phyloP scores from a whole-genome alignment of 1,139 yeast genomes.

The Lizanozyma gosingica region DNA sequence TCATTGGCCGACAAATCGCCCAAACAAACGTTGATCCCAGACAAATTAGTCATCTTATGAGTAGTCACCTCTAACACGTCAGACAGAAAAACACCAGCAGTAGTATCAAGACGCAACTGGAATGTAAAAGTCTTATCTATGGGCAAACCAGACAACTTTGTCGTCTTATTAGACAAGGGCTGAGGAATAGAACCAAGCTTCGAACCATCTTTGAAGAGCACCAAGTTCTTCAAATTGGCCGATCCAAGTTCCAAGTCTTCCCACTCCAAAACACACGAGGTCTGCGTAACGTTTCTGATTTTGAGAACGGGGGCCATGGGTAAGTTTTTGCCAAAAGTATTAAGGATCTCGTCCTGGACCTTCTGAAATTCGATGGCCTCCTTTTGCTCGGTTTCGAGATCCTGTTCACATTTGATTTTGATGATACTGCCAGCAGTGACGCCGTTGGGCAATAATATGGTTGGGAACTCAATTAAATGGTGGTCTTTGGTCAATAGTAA shows the following conservation, averaged over 20 bases:
- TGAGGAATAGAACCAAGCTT: conserved; percentile 83
- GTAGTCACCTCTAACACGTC: conserved; percentile 66
- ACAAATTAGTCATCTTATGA: conserved; percentile 92
- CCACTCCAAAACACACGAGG: conserved; percentile 94
- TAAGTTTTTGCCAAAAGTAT: conserved; percentile 61
- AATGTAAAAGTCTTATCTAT: conserved; percentile 77
- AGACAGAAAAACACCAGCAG: conserved; percentile 78
- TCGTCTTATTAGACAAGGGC: conserved; percentile 70
- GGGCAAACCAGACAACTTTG: conserved; percentile 86
- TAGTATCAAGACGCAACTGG: conserved; percentile 73
- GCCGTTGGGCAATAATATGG: conserved; percentile 81
- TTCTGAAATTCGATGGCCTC: conserved; percentile 51
- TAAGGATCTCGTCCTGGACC: conserved; percentile 68
- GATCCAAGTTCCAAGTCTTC: conserved; percentile 80
- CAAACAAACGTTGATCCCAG: conserved; percentile 86
- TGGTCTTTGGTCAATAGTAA: conserved; percentile 84
- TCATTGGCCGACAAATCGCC: conserved; percentile 68
- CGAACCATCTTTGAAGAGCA: conserved; percentile 69
- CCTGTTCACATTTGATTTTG: conserved; percentile 76
- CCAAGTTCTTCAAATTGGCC: conserved; percentile 66
- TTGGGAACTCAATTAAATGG: conserved; percentile 93
- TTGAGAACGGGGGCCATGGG: conserved; percentile 71
- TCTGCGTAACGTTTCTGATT: conserved; percentile 78
- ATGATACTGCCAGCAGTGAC: conserved; percentile 93
- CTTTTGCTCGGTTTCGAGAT: conserved; percentile 53